Conservation (phyloP, 257 asterid genomes). For the Plantago elongata region DNA sequence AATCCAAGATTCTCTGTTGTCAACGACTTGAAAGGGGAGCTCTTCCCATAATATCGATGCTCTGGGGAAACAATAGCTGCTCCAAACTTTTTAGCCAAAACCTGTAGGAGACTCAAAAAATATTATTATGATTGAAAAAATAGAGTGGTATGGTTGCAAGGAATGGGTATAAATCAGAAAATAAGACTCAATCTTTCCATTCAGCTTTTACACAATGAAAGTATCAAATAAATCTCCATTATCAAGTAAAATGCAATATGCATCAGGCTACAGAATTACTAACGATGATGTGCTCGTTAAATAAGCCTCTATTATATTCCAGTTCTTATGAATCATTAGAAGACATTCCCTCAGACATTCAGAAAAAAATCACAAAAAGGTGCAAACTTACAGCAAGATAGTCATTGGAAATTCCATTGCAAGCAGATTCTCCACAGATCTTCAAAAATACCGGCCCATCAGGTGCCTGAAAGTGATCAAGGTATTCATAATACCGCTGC, state of each 20-base stretch:
- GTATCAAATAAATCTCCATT: too few relatives aligned
- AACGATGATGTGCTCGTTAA: too few relatives aligned
- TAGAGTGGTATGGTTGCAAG: constrained; percentile 2
- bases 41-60: constrained; percentile 95
- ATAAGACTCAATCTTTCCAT: constrained; percentile 6
- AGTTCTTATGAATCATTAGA: too few relatives aligned
- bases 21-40: constrained; percentile 68
- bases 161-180: constrained; percentile 1
- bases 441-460: constrained; percentile 84
- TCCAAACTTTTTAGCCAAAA: constrained; percentile 89
- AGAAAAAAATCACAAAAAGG: constrained; percentile 2
- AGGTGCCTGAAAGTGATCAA: constrained; percentile 63
- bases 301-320: too few relatives aligned
- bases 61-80: constrained; percentile 88
- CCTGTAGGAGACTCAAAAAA: constrained; percentile 47
- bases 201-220: neutral
- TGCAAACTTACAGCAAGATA: constrained; percentile 56
- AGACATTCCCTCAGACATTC: neutral
- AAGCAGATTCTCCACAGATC: constrained; percentile 87
- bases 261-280: too few relatives aligned
- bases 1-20: constrained; percentile 69
- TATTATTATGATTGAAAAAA: constrained; percentile 15
- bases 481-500: constrained; percentile 87
- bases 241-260: too few relatives aligned
- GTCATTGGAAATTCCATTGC: constrained; percentile 82